Evolutionary conservation across 2,329 filamentous ascomycete species (phyloP).

Genomic region (Botrytis cinerea): DNA sequence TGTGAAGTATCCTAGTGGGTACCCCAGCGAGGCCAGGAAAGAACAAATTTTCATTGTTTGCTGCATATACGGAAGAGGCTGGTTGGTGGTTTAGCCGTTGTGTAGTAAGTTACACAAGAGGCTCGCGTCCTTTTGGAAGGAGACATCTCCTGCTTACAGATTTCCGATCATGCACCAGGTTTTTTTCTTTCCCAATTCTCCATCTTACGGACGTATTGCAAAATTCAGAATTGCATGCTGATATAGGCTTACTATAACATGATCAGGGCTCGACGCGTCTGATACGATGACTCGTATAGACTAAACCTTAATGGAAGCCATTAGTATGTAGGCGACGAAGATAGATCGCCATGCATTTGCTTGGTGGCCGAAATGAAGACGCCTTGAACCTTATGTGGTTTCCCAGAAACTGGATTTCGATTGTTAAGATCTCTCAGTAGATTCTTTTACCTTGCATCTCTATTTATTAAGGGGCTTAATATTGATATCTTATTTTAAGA

Average conservation of each 20-base stretch:
- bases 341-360: constrained; percentile 12
- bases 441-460: neutral
- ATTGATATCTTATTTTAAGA: neutral
- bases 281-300: neutral
- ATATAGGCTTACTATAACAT: neutral
- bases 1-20: constrained; percentile 6
- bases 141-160: neutral
- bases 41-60: neutral
- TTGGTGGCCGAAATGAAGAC: neutral
- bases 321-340: constrained; percentile 15
- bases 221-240: neutral
- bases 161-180: neutral
- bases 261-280: neutral
- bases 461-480: neutral
- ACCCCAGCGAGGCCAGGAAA: neutral
- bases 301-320: neutral
- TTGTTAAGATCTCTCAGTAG: neutral
- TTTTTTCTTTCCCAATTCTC: neutral
- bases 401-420: neutral
- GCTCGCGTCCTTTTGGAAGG: neutral
- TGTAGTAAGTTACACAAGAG: neutral
- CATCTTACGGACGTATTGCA: neutral
- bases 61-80: constrained; percentile 10
- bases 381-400: constrained; percentile 1
- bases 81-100: neutral